A percentile compares a stretch with the other conserved stretches of the same genome.
phyloP scores from a whole-genome alignment of 768 basidiomycete species.

The Rossbeevera mucosa region DNA sequence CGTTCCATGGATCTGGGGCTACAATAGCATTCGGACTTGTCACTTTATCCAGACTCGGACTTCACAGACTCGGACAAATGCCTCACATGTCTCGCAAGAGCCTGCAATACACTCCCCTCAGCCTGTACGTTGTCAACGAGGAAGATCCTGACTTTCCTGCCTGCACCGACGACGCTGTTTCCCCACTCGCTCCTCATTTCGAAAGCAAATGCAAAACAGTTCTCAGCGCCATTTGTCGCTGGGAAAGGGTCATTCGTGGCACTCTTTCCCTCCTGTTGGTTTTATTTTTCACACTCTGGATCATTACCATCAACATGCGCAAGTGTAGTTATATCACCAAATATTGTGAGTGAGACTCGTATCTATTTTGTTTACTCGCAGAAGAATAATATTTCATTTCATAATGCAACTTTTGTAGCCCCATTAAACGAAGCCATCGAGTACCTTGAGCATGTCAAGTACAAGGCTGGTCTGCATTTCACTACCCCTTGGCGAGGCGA shows the following conservation, averaged over 20 bases:
- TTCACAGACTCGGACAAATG: background rate
- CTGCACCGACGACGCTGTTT: background rate
- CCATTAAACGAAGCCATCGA: constrained; percentile 10
- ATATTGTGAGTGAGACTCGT: constrained; percentile 2
- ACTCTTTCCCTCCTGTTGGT: background rate
- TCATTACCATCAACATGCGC: background rate
- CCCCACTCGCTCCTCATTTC: background rate
- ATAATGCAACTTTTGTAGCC: background rate
- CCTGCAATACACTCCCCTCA: background rate
- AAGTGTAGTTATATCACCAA: background rate
- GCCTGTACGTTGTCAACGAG: background rate
- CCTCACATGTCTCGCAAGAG: background rate
- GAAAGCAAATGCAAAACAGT: background rate
- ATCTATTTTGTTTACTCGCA: background rate
- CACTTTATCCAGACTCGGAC: too few relatives aligned
- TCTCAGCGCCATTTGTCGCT: background rate
- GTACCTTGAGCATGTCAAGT: constrained; percentile 1
- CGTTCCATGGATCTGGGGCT: too few relatives aligned
- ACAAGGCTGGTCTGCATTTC: constrained; percentile 6
- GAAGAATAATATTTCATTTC: background rate
- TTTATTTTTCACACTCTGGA: constrained; percentile 8
- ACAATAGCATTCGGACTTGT: too few relatives aligned
- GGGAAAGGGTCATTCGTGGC: constrained; percentile 1
- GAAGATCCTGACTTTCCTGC: background rate
- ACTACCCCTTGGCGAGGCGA: constrained; percentile 7